A percentile compares a stretch with the other conserved stretches of the same genome.
phyloP scores from a whole-genome alignment of 345 rosid species.

The Clarkia xantiana region DNA sequence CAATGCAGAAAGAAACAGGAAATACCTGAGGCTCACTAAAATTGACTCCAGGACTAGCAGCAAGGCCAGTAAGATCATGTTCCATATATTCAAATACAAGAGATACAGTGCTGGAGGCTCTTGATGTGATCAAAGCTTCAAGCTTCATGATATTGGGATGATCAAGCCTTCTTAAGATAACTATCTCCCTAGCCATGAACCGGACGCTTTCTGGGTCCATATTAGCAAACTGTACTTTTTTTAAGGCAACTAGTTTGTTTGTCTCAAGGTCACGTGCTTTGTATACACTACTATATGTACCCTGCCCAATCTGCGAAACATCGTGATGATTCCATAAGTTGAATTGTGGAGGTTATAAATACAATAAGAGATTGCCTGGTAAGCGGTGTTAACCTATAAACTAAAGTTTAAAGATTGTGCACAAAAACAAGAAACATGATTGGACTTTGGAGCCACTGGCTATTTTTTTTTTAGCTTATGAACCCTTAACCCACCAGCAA shows the following conservation, averaged over 20 bases:
- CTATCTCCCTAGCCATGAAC: conserved; percentile 57
- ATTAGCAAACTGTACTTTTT: conserved; percentile 49
- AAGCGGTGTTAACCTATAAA: too few relatives aligned
- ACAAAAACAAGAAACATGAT: too few relatives aligned
- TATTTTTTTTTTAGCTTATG: too few relatives aligned
- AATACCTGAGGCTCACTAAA: conserved; percentile 43
- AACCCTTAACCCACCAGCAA: too few relatives aligned
- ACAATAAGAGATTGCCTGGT: too few relatives aligned
- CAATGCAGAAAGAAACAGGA: not conserved
- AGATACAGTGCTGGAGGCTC: conserved; percentile 36
- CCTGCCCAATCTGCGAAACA: conserved; percentile 42
- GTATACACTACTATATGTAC: conserved; percentile 54
- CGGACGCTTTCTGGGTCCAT: conserved; percentile 62
- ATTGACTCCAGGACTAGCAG: conserved; percentile 25
- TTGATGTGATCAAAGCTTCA: conserved; percentile 43
- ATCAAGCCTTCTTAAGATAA: conserved; percentile 37
- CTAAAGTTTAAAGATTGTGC: too few relatives aligned
- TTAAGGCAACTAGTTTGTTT: conserved; percentile 38
- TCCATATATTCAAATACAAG: conserved; percentile 54
- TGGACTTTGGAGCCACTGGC: too few relatives aligned
- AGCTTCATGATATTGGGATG: conserved; percentile 56
- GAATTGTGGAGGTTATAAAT: not conserved
- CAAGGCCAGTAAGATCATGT: conserved; percentile 48
- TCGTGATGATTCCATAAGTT: not conserved
- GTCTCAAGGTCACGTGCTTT: conserved; percentile 45